Percentiles rank a stretch among this genome's conserved stretches.
Evolutionary conservation across 176 grass and related monocot genomes (phyloP).

Genomic region (Hordeum marinum): DNA sequence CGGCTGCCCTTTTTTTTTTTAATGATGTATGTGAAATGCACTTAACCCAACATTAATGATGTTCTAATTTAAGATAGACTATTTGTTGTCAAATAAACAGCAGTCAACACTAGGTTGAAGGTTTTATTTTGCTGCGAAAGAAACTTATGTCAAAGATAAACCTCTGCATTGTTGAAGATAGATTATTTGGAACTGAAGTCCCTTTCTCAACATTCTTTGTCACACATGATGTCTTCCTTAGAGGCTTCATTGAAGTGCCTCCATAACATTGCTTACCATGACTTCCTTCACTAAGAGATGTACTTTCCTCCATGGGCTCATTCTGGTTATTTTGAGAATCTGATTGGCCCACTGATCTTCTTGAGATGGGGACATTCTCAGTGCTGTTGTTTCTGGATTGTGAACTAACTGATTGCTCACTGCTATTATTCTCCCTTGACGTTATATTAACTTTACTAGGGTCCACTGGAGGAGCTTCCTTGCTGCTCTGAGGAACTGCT

Average conservation of each 20-base stretch:
- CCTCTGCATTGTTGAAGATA: constrained; percentile 40
- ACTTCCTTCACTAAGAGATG: constrained; percentile 33
- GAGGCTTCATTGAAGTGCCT: constrained; percentile 19
- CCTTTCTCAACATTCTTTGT: constrained; percentile 31
- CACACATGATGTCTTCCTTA: constrained; percentile 25
- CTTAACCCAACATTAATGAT: background rate
- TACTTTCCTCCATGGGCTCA: constrained; percentile 36
- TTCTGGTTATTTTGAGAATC: constrained; percentile 27
- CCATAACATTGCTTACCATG: constrained; percentile 39
- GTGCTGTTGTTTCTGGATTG: constrained; percentile 52
- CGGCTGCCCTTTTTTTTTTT: too few relatives aligned
- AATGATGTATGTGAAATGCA: background rate
- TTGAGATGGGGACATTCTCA: constrained; percentile 48
- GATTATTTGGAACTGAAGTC: constrained; percentile 35
- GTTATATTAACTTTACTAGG: constrained; percentile 25
- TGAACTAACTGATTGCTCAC: constrained; percentile 31
- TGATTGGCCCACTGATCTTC: constrained; percentile 15
- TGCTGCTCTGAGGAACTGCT: constrained; percentile 30
- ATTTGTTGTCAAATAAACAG: background rate
- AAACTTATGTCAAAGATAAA: constrained; percentile 22
- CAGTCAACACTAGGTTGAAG: constrained; percentile 10
- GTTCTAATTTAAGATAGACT: constrained; percentile 20
- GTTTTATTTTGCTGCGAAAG: constrained; percentile 5
- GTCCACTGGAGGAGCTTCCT: constrained; percentile 6
- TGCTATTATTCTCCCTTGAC: constrained; percentile 40